A percentile compares a stretch with the other conserved stretches of the same genome.
phyloP scores from a whole-genome alignment of 2,329 filamentous ascomycete genomes.

The Epichloe elymi region DNA sequence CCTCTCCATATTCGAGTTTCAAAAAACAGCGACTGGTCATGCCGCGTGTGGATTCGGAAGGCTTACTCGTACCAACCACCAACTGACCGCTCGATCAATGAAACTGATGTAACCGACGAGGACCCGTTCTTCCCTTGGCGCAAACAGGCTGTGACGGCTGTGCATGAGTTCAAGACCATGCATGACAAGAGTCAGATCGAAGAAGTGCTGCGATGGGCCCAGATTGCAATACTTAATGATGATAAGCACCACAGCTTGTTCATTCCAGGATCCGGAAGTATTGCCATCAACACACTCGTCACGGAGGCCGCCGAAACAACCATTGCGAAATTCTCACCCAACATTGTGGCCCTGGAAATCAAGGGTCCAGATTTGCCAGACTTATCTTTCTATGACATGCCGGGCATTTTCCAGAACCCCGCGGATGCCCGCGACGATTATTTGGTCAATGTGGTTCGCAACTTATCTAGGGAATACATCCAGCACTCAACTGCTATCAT shows the following conservation, averaged over 20 bases:
- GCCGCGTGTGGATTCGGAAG: constrained; percentile 50
- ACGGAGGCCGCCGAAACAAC: constrained; percentile 27
- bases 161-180: constrained; percentile 51
- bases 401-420: constrained; percentile 64
- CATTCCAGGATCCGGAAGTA: constrained; percentile 34
- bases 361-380: constrained; percentile 57
- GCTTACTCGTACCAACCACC: constrained; percentile 46
- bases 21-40: constrained; percentile 48
- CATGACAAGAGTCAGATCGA: constrained; percentile 50
- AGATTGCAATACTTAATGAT: constrained; percentile 65
- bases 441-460: constrained; percentile 58
- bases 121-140: constrained; percentile 56
- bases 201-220: constrained; percentile 56
- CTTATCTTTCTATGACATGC: constrained; percentile 73
- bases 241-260: constrained; percentile 36
- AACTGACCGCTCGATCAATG: constrained; percentile 23
- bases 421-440: constrained; percentile 51
- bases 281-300: constrained; percentile 22
- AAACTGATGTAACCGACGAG: constrained; percentile 32
- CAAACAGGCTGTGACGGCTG: constrained; percentile 28
- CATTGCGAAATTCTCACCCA: constrained; percentile 64
- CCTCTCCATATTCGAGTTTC: constrained; percentile 68
- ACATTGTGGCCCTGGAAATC: constrained; percentile 66
- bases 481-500: constrained; percentile 57
- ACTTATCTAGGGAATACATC: constrained; percentile 59